Base-by-base conservation (phyloP, 2,329 filamentous ascomycete species). In the Graphium sp. region DNA sequence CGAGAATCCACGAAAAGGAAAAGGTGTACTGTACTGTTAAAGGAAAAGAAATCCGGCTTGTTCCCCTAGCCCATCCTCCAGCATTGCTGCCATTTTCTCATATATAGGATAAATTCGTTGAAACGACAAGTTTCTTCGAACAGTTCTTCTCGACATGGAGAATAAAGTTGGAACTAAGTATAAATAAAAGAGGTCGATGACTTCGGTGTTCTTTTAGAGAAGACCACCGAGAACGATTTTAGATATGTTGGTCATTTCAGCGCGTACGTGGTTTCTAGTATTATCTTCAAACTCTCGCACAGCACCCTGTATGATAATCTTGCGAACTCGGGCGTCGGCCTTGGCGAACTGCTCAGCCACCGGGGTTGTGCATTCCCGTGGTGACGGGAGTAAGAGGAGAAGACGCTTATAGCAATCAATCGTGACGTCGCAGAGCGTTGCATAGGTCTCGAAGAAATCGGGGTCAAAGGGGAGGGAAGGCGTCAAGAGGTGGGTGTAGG, bases 371-470 rank as follows among this genome's bases (percentile, higher is more conserved):
- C 81, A 89, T 28, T 79, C 66, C 16, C 76, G 68, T 1, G 85
- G 77, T 3, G 72, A 71, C n/a, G 74, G 65, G 14, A 95, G 60
- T 34, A 98, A 59, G 24, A 61, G 62, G 41, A 91, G 58, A 17
- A 98, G 69, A 31, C 74, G 71, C 20, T 74, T 73, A 53, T 98
- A 98, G 44, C 75, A 82, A 49, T 95, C 89, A 41, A 94, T 91
- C 35, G 98, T 58, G 4, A 92, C 82, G 46, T 98, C 89, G 55
- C 89, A 95, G 6, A 98, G 62, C 9, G 89, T 94, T 10, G 84
- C 78, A 55, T 95, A 95, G 0, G 85, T 94, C 55, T 91, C 84
- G 50, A 87, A 89, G 44, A 93, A 98, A 52, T 98, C 89, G 0
- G 89, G 89, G 38, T 95, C 85, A 45, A 98, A 98, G 0, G 89